These are phyloP conservation scores for Enterospora canceri DNA, from an alignment of 371 early-diverging fungal genomes.

Conservation along the genomic window DNA sequence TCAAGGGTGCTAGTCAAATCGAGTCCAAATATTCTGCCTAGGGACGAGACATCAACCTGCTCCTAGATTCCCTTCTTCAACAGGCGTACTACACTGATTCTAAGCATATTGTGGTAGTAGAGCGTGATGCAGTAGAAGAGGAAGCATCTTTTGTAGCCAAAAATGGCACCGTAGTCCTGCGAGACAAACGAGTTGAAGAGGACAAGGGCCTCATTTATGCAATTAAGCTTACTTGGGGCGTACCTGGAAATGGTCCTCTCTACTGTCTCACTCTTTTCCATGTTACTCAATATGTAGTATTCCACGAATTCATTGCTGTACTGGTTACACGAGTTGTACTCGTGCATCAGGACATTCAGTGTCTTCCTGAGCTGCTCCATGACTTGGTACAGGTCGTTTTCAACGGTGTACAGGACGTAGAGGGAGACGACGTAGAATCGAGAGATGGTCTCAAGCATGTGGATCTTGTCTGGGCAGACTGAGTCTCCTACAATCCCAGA, in stretches of 20 bases:
- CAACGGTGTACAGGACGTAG: slow-evolving; percentile 62
- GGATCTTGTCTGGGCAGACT: slow-evolving; percentile 57
- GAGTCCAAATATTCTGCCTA: neutral
- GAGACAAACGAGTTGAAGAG: neutral
- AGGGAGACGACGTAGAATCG: slow-evolving; percentile 70
- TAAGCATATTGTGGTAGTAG: neutral
- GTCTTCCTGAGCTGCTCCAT: slow-evolving; percentile 72
- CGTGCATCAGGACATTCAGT: slow-evolving; percentile 38
- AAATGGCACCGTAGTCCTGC: neutral
- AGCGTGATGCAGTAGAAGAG: neutral
- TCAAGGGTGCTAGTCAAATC: neutral
- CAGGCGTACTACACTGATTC: neutral
- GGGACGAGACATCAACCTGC: neutral
- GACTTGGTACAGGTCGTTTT: slow-evolving; percentile 65
- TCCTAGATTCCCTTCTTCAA: neutral
- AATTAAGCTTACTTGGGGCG: neutral
- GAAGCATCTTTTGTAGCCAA: neutral
- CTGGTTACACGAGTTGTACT: slow-evolving; percentile 13
- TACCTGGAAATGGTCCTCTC: neutral
- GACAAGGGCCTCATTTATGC: slow-evolving; percentile 15
- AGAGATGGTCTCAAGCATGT: slow-evolving; percentile 68
- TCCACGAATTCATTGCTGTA: slow-evolving; percentile 17
- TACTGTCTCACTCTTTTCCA: slow-evolving; percentile 17
- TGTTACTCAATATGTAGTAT: slow-evolving; percentile 19
- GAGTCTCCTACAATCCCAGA: slow-evolving; percentile 62